Conservation (phyloP, 345 rosid genomes). For the Garcia nutans region DNA sequence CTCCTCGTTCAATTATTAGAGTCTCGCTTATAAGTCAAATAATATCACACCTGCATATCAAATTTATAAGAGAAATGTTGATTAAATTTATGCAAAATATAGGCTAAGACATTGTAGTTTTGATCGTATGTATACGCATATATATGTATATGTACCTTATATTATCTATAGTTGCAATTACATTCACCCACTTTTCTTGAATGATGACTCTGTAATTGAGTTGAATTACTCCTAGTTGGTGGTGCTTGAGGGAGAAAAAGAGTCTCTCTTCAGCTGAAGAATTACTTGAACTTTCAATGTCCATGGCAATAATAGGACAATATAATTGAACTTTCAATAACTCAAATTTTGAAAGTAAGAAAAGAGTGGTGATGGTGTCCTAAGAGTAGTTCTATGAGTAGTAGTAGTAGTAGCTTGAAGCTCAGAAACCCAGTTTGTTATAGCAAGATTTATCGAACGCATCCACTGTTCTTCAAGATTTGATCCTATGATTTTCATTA, state of each 20-base stretch:
- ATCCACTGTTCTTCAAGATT: slow-evolving; percentile 89
- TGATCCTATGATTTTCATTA: slow-evolving; percentile 66
- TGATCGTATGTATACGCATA: background rate
- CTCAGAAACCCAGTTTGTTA: slow-evolving; percentile 78
- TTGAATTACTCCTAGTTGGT: slow-evolving; percentile 87
- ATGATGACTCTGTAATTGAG: slow-evolving; percentile 54
- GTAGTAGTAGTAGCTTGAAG: slow-evolving; percentile 20
- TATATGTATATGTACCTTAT: slow-evolving; percentile 49
- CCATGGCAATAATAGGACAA: slow-evolving; percentile 87
- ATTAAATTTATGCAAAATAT: too few relatives aligned
- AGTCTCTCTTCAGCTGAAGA: slow-evolving; percentile 54
- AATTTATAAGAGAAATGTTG: background rate
- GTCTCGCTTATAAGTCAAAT: slow-evolving; percentile 49
- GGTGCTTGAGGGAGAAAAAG: slow-evolving; percentile 71
- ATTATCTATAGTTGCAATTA: slow-evolving; percentile 67
- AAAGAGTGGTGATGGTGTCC: slow-evolving; percentile 70
- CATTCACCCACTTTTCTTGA: slow-evolving; percentile 58
- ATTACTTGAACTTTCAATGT: slow-evolving; percentile 47
- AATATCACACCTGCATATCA: slow-evolving; percentile 56
- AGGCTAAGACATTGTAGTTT: background rate
- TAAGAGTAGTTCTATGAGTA: slow-evolving; percentile 20
- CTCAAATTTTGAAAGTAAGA: slow-evolving; percentile 65
- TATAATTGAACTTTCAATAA: slow-evolving; percentile 82
- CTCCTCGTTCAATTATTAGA: slow-evolving; percentile 64
- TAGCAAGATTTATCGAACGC: slow-evolving; percentile 76